phyloP scores from a whole-genome alignment of 306 rosid species.

The Erythrophleum fordii region DNA sequence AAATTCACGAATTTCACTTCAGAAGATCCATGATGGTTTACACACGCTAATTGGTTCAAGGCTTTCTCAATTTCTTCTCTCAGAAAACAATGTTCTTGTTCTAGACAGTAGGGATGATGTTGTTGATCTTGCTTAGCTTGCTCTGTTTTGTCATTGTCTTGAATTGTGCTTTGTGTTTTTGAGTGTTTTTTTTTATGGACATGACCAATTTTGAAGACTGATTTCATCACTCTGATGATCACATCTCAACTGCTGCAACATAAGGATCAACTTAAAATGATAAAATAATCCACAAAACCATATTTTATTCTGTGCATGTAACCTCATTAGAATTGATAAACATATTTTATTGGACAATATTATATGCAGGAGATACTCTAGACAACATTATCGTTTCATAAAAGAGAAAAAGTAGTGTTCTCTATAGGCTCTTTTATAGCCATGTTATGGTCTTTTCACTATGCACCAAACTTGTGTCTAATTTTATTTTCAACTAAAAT shows the following conservation, averaged over 20 bases:
- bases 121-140: constrained; percentile 44
- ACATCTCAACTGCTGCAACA: constrained; percentile 61
- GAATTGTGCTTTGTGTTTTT: constrained; percentile 28
- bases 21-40: no score
- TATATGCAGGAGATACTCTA: constrained; percentile 37
- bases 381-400: constrained; percentile 40
- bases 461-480: neutral
- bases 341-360: constrained; percentile 43
- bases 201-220: constrained; percentile 45
- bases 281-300: constrained; percentile 37
- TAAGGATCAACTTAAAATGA: constrained; percentile 41
- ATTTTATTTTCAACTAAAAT: neutral
- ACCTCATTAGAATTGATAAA: constrained; percentile 41
- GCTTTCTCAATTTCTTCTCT: constrained; percentile 22
- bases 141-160: constrained; percentile 50
- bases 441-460: neutral
- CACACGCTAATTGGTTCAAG: constrained; percentile 33
- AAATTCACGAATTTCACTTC: no score
- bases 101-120: constrained; percentile 19
- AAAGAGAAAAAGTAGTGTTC: constrained; percentile 28
- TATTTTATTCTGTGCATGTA: constrained; percentile 41
- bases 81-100: constrained; percentile 29
- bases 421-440: neutral
- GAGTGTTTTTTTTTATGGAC: constrained; percentile 44
- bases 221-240: constrained; percentile 55